A percentile compares a stretch with the other conserved stretches of the same genome.
Evolutionary conservation across 345 rosid genomes (phyloP).

Genomic region (Lumnitzera littorea): DNA sequence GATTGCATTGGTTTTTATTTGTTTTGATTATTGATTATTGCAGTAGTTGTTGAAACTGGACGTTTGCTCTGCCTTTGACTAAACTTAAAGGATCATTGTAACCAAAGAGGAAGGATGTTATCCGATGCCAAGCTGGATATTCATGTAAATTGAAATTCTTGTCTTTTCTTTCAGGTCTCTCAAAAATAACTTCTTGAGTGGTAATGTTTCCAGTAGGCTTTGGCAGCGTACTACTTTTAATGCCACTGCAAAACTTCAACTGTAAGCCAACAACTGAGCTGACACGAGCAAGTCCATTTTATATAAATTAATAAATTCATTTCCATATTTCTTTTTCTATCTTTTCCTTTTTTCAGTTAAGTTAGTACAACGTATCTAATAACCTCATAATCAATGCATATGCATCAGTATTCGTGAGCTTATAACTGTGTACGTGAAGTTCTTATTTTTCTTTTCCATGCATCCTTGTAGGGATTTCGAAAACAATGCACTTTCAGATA

Average conservation of each 20-base stretch:
- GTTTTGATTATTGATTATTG: not conserved
- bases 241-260: conserved; percentile 32
- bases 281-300: not conserved
- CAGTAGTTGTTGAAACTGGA: not conserved
- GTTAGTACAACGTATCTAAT: not conserved
- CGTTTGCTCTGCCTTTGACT: not conserved
- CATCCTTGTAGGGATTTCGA: conserved; percentile 40
- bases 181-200: conserved; percentile 61
- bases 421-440: not conserved
- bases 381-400: not conserved
- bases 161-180: conserved; percentile 53
- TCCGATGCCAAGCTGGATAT: not conserved
- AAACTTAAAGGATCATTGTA: not conserved
- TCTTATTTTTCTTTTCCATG: not conserved
- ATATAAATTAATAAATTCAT: not conserved
- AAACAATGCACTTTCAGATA: conserved; percentile 36
- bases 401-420: not conserved
- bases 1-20: not conserved
- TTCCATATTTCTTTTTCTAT: not conserved
- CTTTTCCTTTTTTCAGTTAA: not conserved
- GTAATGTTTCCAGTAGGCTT: conserved; percentile 55
- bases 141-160: not conserved
- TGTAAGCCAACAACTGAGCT: conserved; percentile 42
- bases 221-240: conserved; percentile 60
- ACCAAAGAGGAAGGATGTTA: not conserved